A percentile compares a stretch with the other conserved stretches of the same genome.
Conservation (phyloP, 2,329 filamentous ascomycete species). For the Curvularia lunata region DNA sequence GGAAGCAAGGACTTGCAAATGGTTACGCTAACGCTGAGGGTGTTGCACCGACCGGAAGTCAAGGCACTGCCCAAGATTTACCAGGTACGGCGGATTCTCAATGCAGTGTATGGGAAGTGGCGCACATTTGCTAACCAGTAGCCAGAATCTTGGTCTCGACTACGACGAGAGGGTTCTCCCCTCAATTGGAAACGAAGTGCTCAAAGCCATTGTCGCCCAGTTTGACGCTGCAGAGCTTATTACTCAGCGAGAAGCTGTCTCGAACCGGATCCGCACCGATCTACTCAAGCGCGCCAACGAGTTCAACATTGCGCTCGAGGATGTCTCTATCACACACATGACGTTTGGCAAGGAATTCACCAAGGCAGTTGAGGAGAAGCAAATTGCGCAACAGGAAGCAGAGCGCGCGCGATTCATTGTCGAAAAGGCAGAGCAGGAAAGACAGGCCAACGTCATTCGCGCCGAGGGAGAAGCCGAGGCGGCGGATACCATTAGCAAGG, state of each 20-base stretch:
- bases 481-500: slow-evolving; percentile 92
- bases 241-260: slow-evolving; percentile 97
- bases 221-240: slow-evolving; percentile 71
- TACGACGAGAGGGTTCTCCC: slow-evolving; percentile 77
- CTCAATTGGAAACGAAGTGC: slow-evolving; percentile 62
- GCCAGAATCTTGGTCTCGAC: slow-evolving; percentile 90
- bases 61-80: slow-evolving; percentile 95
- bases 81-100: slow-evolving; percentile 68
- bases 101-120: not conserved
- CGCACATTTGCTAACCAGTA: not conserved
- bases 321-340: slow-evolving; percentile 99
- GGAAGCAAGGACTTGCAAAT: slow-evolving; percentile 99
- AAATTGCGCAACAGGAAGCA: slow-evolving; percentile 98
- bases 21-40: slow-evolving; percentile 96
- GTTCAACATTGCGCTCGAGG: slow-evolving; percentile 99
- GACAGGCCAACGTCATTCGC: slow-evolving; percentile 97
- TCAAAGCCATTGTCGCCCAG: slow-evolving; percentile 61
- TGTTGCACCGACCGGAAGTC: slow-evolving; percentile 93
- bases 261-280: slow-evolving; percentile 89
- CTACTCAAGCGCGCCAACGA: slow-evolving; percentile 90
- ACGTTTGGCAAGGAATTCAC: slow-evolving; percentile 99
- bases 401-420: slow-evolving; percentile 98
- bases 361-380: slow-evolving; percentile 98
- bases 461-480: slow-evolving; percentile 98
- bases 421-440: slow-evolving; percentile 97